Evolutionary conservation across 108 stramenopile genomes (phyloP), one percentile per base, ranked within the genome.

Genomic region (Pseudonitzschia delicatissima): DNA sequence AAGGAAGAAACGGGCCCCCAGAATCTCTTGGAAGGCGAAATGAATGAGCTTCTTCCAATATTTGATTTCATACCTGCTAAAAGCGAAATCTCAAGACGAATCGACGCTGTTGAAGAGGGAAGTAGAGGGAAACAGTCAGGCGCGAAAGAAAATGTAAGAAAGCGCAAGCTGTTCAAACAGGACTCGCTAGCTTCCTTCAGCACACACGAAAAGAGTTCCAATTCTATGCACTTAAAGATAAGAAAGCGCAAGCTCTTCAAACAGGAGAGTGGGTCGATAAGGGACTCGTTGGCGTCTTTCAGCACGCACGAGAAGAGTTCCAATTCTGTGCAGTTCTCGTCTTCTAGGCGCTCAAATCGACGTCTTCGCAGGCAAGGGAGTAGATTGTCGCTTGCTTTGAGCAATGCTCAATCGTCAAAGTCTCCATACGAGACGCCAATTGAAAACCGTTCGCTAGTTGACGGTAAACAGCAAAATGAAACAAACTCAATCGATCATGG

Each of bases 1-100:
- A 61, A 39, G 17, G 60, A 40, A 23, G 55, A 57, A 7, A 12
- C 25, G 29, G 36, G 25, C 2, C 5, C 37, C 15, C 25, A 2
- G 4, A 33, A 2, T 8, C 12, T 27, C n/a, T 28, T 12, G 5
- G 13, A 51, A 28, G 18, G 5, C 12, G 60, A 61, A 11, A 17
- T 11, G 53, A 33, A 55, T 17, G 31, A 55, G 4, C 29, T 33
- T 55, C 5, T 61, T 42, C 32, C 60, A 13, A 21, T 61, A 15
- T 61, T 61, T 20, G 60, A 61, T 42, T 42, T 61, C 21, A 40
- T 61, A 39, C 60, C 60, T n/a, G 25, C 11, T 6, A 61, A 61
- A 26, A 5, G 39, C 11, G 1, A 55, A 40, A 37, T 61, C 20
- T 61, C 36, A 18, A n/a, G 34, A 40, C 25, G 40, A 61, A 29